These are phyloP conservation scores for Lipomyces lipofer DNA, from an alignment of 805 yeast genomes.

Conservation along the genomic window DNA sequence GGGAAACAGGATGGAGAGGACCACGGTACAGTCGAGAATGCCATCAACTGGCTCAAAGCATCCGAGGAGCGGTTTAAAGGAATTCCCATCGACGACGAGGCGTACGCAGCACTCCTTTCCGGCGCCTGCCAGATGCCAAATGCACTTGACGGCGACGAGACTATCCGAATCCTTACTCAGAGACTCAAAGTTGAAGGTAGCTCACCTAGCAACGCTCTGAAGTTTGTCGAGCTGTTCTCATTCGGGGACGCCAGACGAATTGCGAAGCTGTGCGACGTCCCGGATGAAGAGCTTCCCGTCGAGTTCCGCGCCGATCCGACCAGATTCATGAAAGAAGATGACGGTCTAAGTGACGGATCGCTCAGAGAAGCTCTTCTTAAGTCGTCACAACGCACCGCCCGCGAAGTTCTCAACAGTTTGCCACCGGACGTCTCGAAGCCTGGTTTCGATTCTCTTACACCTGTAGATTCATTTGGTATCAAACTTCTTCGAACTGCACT, in stretches of 20 bases:
- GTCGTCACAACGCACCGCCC: not conserved
- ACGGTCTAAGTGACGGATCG: not conserved
- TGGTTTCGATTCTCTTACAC: slow-evolving; percentile 22
- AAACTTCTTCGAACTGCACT: slow-evolving; percentile 24
- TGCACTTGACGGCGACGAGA: slow-evolving; percentile 8
- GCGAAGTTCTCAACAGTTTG: not conserved
- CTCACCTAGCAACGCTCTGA: slow-evolving; percentile 4
- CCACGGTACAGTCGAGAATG: not conserved
- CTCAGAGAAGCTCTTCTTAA: not conserved
- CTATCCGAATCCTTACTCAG: not conserved
- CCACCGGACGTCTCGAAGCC: slow-evolving; percentile 24
- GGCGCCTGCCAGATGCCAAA: slow-evolving; percentile 14
- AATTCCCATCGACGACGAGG: slow-evolving; percentile 9
- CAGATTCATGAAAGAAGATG: not conserved
- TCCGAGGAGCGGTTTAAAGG: slow-evolving; percentile 1
- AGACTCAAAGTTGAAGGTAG: not conserved
- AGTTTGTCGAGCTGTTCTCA: slow-evolving; percentile 6
- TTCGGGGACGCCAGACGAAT: slow-evolving; percentile 17
- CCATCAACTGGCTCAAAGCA: slow-evolving; percentile 11
- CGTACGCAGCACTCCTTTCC: slow-evolving; percentile 18
- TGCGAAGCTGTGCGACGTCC: slow-evolving; percentile 3
- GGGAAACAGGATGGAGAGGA: slow-evolving; percentile 14
- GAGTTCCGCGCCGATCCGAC: slow-evolving; percentile 2
- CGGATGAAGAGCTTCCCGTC: slow-evolving; percentile 13
- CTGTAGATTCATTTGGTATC: slow-evolving; percentile 27